Evolutionary conservation across 331 rosid genomes (phyloP), one percentile per base, ranked within the genome.

Genomic region (Pyracantha coccinea): DNA sequence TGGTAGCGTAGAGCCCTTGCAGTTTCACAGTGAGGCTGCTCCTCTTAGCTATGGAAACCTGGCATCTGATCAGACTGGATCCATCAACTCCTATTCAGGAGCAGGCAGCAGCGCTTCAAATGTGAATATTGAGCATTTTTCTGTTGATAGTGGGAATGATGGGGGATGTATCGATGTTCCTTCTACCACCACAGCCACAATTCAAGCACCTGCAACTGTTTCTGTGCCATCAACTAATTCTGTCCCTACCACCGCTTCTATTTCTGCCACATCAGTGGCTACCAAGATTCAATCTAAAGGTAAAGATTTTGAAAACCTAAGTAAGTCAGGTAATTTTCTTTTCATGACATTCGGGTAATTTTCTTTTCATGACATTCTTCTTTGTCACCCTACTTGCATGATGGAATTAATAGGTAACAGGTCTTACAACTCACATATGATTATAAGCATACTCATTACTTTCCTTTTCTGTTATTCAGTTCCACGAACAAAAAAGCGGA

Each of bases 281-380:
- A 54, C 92, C 53, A 90, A 92, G 86, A 86, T 68, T 63, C 97
- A 86, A 54, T 82, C 93, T 45, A 95, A 92, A 88, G 99, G 99
- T 95, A 79, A 68, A 64, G 28, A 47, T 72, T 65, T 61, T 60
- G 6, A 21, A 38, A 8, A 44, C 73, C 13, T 24, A 23, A 45
- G 32, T 23, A 4, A 24, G 23, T 58, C 16, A 14, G 14, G 45
- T 38, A 35, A 35, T 35, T 35, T 35, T 38, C 6, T 31, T 38
- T 38, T 38, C 0, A 38, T n/a, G n/a, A n/a, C n/a, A n/a, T n/a
- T n/a, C n/a, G 21, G 28, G 8, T 31, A 15, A 29, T 14, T 11
- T 28, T 70, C 59, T n/a, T 33, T 65, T 33, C 27, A 21, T 66
- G 24, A 1, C 32, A 13, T 13, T 66, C 55, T 66, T 65, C 19